Evolutionary conservation across 257 asterid genomes (phyloP), one percentile per base, ranked within the genome.

Genomic region (Nicotiana obtusifolia): DNA sequence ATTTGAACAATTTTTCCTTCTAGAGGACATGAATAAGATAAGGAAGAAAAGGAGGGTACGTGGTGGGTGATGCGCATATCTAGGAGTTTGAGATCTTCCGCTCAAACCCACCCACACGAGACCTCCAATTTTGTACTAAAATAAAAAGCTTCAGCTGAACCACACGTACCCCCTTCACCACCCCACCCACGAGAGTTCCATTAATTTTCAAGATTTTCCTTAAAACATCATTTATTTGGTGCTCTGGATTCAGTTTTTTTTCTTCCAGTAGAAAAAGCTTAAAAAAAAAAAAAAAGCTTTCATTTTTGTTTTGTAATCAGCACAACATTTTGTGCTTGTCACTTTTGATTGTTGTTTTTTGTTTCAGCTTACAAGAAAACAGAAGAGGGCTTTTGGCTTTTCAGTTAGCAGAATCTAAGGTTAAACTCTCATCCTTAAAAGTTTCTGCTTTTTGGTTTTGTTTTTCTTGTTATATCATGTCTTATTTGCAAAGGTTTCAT

Each of bases 11-110:
- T 37, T 37, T 7, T 37, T 41, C 47, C 10, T 41, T 41, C 47
- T 8, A 8, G 10, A 8, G 47, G 3, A 8, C 3, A 41, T 41
- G 11, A 41, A 14, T 4, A n/a, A 16, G 10, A 56, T 0, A 56
- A 16, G 6, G n/a, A 56, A 56, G 24, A 16, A 28, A 26, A 1
- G 1, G n/a, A 13, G 24, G 49, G 3, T 31, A 16, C 22, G 73
- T 65, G 73, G 47, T 7, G 73, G 75, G 49, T 30, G 79, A 73
- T 73, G 79, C 79, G 60, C 61, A 73, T 47, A 14, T 47, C 24
- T 73, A 5, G 79, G 60, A 47, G 24, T 22, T 14, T 14, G 52
- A 35, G 1, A 73, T 44, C 41, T 73, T 73, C 61, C 79, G 7
- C 61, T 47, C 37, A 73, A 73, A 7, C 0, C 61, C 79, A 73